These are phyloP conservation scores for Trichophyton mentagrophytes DNA, from an alignment of 2,329 filamentous ascomycete species.

Conservation along the genomic window DNA sequence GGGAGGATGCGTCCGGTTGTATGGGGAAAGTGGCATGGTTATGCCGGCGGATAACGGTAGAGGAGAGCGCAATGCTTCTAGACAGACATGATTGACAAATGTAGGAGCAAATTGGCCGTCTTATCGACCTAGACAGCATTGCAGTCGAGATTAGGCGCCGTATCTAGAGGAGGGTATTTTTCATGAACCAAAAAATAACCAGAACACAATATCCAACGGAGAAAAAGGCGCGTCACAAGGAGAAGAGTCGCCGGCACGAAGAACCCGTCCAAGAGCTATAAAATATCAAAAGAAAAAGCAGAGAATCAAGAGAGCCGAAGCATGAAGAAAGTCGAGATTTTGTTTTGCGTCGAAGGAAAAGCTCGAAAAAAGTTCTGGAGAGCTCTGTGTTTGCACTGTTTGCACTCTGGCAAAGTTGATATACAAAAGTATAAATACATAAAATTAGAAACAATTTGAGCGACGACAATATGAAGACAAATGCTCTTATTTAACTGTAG, in stretches of 20 bases:
- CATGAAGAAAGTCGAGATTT: not conserved
- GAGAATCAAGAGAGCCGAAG: not conserved
- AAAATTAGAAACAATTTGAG: not conserved
- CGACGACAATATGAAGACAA: not conserved
- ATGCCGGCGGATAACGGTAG: not conserved
- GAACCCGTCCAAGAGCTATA: not conserved
- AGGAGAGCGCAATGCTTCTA: slow-evolving; percentile 4
- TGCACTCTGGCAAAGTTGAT: not conserved
- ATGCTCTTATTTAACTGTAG: too few relatives aligned
- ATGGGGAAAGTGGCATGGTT: not conserved
- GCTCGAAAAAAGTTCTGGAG: not conserved
- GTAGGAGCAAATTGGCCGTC: slow-evolving; percentile 25
- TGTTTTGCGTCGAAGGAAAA: not conserved
- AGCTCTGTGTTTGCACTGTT: not conserved
- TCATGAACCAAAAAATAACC: not conserved
- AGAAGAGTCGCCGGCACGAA: not conserved
- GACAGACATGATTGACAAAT: slow-evolving; percentile 24
- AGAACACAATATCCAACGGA: not conserved
- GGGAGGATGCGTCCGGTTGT: not conserved
- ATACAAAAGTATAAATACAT: not conserved
- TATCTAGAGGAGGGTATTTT: not conserved
- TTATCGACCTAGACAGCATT: slow-evolving; percentile 28
- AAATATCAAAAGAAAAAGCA: not conserved
- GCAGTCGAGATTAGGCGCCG: not conserved
- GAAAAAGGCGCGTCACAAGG: not conserved